These are phyloP conservation scores for Auxenochlorella protothecoides DNA, from an alignment of 139 green algal genomes.

Conservation along the genomic window DNA sequence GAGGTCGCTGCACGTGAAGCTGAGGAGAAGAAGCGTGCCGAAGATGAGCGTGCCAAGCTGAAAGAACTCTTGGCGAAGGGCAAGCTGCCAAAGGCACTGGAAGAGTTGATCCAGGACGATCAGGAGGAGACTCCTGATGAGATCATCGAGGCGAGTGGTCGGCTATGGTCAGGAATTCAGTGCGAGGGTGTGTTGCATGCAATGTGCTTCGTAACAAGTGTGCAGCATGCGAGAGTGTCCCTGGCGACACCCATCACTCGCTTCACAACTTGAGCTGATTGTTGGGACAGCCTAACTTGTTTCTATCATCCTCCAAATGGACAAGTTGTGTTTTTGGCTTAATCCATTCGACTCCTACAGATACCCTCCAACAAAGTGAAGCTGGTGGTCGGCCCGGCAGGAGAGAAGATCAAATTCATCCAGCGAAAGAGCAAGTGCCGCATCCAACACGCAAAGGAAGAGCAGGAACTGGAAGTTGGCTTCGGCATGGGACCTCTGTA, in stretches of 20 bases:
- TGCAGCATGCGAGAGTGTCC: too few relatives aligned
- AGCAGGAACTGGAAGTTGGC: conserved; percentile 45
- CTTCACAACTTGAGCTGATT: conserved; percentile 62
- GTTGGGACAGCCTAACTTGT: conserved; percentile 26
- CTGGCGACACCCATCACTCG: conserved; percentile 16
- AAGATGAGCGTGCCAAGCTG: conserved; percentile 33
- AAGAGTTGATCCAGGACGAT: conserved; percentile 36
- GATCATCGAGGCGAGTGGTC: conserved; percentile 21
- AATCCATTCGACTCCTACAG: conserved; percentile 5
- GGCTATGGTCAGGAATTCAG: too few relatives aligned
- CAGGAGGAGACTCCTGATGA: conserved; percentile 50
- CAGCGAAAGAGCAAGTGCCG: conserved; percentile 67
- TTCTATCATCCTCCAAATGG: too few relatives aligned
- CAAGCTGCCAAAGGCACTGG: conserved; percentile 33
- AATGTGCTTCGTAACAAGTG: too few relatives aligned
- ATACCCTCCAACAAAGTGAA: conserved; percentile 68
- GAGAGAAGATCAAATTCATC: conserved; percentile 73
- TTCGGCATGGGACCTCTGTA: conserved; percentile 43
- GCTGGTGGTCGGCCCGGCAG: conserved; percentile 65
- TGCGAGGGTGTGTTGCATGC: too few relatives aligned
- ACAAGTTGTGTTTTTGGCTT: too few relatives aligned
- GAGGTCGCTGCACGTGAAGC: conserved; percentile 57
- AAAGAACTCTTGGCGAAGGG: conserved; percentile 28
- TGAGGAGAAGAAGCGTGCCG: conserved; percentile 31
- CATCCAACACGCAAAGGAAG: conserved; percentile 31